A percentile compares a stretch with the other conserved stretches of the same genome.
Evolutionary conservation across 345 rosid genomes (phyloP).

Genomic region (Acer negundo): DNA sequence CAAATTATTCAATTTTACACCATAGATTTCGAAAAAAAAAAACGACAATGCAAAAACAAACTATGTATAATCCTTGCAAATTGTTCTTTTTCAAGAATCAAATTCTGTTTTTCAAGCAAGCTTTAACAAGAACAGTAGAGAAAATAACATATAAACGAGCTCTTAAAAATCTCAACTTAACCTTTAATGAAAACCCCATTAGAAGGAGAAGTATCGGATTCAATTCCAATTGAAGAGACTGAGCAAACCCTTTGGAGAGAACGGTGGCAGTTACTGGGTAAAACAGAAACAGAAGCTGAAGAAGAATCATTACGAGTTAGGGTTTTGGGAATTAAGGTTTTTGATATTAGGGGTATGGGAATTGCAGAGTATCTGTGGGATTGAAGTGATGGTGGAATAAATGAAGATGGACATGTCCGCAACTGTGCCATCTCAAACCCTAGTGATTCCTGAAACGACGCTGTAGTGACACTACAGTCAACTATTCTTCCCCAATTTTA

Average conservation of each 20-base stretch:
- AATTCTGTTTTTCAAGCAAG: no score
- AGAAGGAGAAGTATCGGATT: constrained; percentile 13
- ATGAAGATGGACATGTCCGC: constrained; percentile 6
- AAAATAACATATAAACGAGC: background rate
- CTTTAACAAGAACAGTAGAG: no score
- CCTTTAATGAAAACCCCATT: constrained; percentile 30
- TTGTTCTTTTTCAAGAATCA: no score
- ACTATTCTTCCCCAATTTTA: background rate
- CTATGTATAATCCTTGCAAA: background rate
- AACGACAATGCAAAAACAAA: background rate
- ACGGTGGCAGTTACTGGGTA: constrained; percentile 19
- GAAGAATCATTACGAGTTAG: constrained; percentile 16
- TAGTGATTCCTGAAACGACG: background rate
- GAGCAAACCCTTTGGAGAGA: constrained; percentile 28
- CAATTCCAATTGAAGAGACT: constrained; percentile 13
- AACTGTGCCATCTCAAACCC: constrained; percentile 36
- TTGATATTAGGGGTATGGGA: constrained; percentile 9
- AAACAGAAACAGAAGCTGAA: constrained; percentile 10
- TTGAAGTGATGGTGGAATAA: background rate
- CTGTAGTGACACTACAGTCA: background rate
- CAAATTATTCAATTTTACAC: constrained; percentile 1
- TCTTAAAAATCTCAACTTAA: background rate
- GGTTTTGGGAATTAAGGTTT: background rate
- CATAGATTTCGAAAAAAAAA: background rate
- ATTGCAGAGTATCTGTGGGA: background rate